These are phyloP conservation scores for Zygoascus hellenicus DNA, from an alignment of 1,139 yeast genomes.

Conservation along the genomic window DNA sequence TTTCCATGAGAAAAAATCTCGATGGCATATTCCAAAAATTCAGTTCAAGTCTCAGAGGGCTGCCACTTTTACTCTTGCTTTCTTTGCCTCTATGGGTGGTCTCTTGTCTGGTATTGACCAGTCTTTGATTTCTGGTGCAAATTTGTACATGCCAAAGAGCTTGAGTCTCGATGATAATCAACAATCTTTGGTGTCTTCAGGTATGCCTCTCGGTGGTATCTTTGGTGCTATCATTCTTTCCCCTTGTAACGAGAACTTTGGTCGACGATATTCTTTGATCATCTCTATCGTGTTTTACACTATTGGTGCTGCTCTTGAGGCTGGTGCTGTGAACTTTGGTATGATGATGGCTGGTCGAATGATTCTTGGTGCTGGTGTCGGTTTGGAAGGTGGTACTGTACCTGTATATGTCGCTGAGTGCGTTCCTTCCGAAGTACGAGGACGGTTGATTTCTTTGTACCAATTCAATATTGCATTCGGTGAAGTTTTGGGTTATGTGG, in stretches of 20 bases:
- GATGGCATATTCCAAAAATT: constrained; percentile 13
- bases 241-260: constrained; percentile 39
- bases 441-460: constrained; percentile 50
- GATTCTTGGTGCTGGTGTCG: constrained; percentile 52
- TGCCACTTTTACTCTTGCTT: constrained; percentile 46
- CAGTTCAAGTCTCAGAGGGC: constrained; percentile 40
- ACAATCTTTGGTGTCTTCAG: constrained; percentile 41
- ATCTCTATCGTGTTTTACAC: constrained; percentile 52
- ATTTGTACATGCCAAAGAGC: constrained; percentile 44
- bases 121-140: constrained; percentile 56
- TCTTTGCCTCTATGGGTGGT: constrained; percentile 55
- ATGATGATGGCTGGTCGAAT: constrained; percentile 54
- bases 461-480: constrained; percentile 57
- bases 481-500: constrained; percentile 52
- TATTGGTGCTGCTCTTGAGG: constrained; percentile 51
- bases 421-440: constrained; percentile 50
- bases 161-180: constrained; percentile 41
- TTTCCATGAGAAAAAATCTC: constrained; percentile 5
- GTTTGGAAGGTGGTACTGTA: constrained; percentile 57
- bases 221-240: constrained; percentile 28
- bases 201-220: constrained; percentile 56
- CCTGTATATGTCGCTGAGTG: constrained; percentile 54
- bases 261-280: constrained; percentile 48
- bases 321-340: constrained; percentile 41
- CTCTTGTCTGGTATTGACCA: constrained; percentile 53